Base-by-base conservation (phyloP, 2,329 filamentous ascomycete genomes). In the Bipolaris gigantea region DNA sequence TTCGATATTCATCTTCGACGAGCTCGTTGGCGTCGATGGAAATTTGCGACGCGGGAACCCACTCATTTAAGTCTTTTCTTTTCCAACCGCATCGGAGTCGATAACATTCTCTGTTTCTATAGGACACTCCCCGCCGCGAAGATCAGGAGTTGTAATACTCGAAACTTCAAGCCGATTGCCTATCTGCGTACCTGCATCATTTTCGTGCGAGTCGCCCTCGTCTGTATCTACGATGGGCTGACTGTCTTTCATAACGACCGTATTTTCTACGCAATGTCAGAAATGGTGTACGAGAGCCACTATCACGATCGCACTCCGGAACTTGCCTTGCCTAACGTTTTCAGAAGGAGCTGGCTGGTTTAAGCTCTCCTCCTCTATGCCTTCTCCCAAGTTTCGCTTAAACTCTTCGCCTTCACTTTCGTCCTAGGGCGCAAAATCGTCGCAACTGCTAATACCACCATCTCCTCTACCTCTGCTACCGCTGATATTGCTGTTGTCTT, bases 211-310 rank as follows among this genome's bases (percentile, higher is more conserved):
- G 47, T 50, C 38, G 43, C 46, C 35, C 48, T 49, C 39, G 32
- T 54, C 25, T 38, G 40, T 48, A 44, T 58, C 53, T 50, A 13
- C 35, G 25, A 36, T 33, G 18, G 47, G 11, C 34, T 61, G 41
- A 32, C 46, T 59, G 32, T 55, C 48, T 50, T 53, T 19, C 32
- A 59, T 49, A n/a, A 61, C 45, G 32, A 59, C 48, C 41, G 30
- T 30, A 55, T 55, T 53, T 39, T 50, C 59, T 61, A 56, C 44
- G 53, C 38, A 50, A 50, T 48, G 45, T 61, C 30, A 61, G 59
- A 55, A 57, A 53, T 56, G 11, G 35, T 52, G 40, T 56, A 27
- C 21, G 16, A 39, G 38, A 50, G 51, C 45, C 33, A 48, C 52
- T 56, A 50, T 50, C 18, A 41, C 36, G 21, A 40, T 43, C 27